A percentile compares a stretch with the other conserved stretches of the same genome.
phyloP scores from a whole-genome alignment of 371 early-diverging fungal species.

The Rhizomucor miehei region DNA sequence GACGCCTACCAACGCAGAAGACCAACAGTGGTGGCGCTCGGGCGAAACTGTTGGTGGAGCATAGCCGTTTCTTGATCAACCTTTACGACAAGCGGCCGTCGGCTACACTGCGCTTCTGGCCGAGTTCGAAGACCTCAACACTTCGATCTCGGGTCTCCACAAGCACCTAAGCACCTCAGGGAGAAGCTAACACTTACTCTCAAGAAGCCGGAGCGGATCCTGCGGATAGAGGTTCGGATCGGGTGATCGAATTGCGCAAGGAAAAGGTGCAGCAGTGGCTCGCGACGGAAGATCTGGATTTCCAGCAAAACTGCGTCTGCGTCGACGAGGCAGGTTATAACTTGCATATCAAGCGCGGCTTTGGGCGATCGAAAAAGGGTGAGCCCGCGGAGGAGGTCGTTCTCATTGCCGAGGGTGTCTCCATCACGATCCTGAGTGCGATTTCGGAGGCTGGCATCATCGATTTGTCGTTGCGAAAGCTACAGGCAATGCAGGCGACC shows the following conservation, averaged over 20 bases:
- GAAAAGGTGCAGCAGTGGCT: neutral
- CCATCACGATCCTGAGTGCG: constrained; percentile 9
- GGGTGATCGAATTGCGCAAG: neutral
- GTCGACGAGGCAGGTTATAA: constrained; percentile 15
- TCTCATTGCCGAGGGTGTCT: neutral
- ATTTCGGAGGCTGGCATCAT: constrained; percentile 8
- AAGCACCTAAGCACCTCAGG: constrained; percentile 18
- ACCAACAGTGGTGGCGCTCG: no score
- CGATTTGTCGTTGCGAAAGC: constrained; percentile 6
- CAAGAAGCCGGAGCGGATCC: constrained; percentile 18
- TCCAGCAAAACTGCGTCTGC: constrained; percentile 8
- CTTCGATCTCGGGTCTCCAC: no score
- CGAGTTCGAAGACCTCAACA: no score
- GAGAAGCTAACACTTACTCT: constrained; percentile 12
- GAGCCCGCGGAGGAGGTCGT: constrained; percentile 9
- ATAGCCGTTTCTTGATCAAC: no score
- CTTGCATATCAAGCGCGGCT: constrained; percentile 8
- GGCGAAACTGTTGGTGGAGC: no score
- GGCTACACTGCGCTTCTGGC: no score
- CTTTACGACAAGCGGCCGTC: no score
- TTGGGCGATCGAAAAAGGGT: constrained; percentile 11
- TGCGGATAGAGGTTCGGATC: constrained; percentile 1
- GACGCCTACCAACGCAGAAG: no score
- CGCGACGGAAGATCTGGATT: neutral
- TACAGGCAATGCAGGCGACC: neutral